Evolutionary conservation across 2,329 filamentous ascomycete genomes (phyloP).

Genomic region (Diaporthe sp.): DNA sequence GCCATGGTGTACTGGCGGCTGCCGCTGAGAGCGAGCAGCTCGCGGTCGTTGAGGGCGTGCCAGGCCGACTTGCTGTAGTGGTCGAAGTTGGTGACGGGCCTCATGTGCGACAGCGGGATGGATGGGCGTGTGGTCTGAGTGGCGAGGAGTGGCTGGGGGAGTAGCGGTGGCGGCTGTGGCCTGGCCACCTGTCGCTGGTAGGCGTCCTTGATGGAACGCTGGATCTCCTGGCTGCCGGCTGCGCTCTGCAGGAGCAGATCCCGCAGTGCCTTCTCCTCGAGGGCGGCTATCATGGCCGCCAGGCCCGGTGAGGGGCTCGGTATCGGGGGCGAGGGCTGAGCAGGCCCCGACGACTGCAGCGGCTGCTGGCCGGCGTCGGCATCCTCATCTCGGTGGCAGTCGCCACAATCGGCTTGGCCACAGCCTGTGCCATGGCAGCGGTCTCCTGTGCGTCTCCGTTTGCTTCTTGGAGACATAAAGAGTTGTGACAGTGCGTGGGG

Average conservation of each 20-base stretch:
- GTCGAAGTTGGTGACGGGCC: slow-evolving; percentile 33
- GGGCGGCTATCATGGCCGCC: slow-evolving; percentile 26
- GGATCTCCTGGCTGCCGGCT: slow-evolving; percentile 14
- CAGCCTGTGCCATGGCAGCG: slow-evolving; percentile 22
- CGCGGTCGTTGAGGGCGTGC: slow-evolving; percentile 30
- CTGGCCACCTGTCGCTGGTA: slow-evolving; percentile 3
- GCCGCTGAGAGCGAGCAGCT: slow-evolving; percentile 20
- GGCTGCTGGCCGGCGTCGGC: not conserved
- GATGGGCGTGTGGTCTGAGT: not conserved
- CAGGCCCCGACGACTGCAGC: not conserved
- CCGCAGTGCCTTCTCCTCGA: slow-evolving; percentile 23
- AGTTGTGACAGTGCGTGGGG: not conserved
- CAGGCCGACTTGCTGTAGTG: slow-evolving; percentile 32
- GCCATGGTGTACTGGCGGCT: slow-evolving; percentile 26
- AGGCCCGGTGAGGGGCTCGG: not conserved
- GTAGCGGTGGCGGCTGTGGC: slow-evolving; percentile 12
- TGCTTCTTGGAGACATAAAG: slow-evolving; percentile 28
- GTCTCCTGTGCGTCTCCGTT: slow-evolving; percentile 27
- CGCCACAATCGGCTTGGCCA: slow-evolving; percentile 20
- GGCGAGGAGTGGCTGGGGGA: slow-evolving; percentile 3
- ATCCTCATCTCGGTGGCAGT: slow-evolving; percentile 19
- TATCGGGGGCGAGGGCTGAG: not conserved
- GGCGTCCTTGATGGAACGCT: slow-evolving; percentile 8
- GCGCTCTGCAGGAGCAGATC: slow-evolving; percentile 27
- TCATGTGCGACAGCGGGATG: slow-evolving; percentile 20